Conservation (phyloP, 371 early-diverging fungal species). For the Chytridiales sp. region DNA sequence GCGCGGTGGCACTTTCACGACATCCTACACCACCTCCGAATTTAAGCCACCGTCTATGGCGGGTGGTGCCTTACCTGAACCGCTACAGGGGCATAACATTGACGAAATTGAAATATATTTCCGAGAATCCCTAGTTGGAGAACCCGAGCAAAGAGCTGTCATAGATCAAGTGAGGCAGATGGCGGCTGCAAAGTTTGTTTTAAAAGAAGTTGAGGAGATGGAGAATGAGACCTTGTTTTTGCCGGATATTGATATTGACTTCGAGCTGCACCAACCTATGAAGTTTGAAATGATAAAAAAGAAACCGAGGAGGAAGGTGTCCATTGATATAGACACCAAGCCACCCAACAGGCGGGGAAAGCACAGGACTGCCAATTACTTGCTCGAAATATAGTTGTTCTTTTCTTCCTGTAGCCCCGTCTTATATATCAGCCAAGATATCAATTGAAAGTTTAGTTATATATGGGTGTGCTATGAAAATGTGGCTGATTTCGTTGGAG, state of each 20-base stretch:
- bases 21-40: neutral
- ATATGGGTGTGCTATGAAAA: too few species aligned
- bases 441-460: too few species aligned
- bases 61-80: constrained; percentile 31
- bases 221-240: constrained; percentile 13
- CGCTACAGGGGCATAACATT: constrained; percentile 26
- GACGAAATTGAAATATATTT: constrained; percentile 42
- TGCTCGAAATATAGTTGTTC: too few species aligned
- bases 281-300: constrained; percentile 4
- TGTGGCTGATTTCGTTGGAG: too few species aligned
- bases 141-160: constrained; percentile 38
- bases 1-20: neutral
- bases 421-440: too few species aligned
- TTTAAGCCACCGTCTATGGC: constrained; percentile 2
- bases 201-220: constrained; percentile 36
- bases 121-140: constrained; percentile 36
- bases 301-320: too few species aligned
- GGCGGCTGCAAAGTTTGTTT: constrained; percentile 28
- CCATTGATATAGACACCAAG: too few species aligned
- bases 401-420: too few species aligned
- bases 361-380: too few species aligned
- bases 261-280: constrained; percentile 11
- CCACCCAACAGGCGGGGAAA: too few species aligned
- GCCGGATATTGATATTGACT: constrained; percentile 16
- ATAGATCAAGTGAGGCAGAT: constrained; percentile 41